A percentile compares a stretch with the other conserved stretches of the same genome.
Evolutionary conservation across 164 flowering plant genomes (phyloP).

Genomic region (Liquidambar formosana): DNA sequence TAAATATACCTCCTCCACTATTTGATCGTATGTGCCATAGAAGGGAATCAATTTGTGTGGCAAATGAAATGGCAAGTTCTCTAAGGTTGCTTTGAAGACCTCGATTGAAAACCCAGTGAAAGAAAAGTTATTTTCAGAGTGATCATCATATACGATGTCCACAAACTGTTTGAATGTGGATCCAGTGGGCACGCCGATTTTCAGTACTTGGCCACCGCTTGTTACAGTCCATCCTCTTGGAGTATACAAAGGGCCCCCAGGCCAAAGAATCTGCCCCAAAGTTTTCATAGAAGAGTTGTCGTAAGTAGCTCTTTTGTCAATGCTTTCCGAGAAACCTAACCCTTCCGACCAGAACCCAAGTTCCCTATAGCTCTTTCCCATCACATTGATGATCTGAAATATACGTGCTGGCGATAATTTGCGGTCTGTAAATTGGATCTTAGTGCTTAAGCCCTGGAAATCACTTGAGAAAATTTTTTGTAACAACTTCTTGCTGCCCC

Average conservation of each 20-base stretch:
- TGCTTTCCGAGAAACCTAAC: conserved; percentile 25
- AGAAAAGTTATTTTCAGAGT: background rate
- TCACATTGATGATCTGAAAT: conserved; percentile 33
- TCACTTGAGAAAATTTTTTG: conserved; percentile 1
- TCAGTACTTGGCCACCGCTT: conserved; percentile 7
- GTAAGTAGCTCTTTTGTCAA: background rate
- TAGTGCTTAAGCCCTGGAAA: conserved; percentile 22
- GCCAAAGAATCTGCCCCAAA: conserved; percentile 31
- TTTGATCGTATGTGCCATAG: conserved; percentile 14
- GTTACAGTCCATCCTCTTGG: conserved; percentile 35
- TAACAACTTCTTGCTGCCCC: background rate
- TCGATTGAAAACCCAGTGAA: conserved; percentile 20
- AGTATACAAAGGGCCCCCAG: conserved; percentile 25
- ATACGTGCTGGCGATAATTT: background rate
- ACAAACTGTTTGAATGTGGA: conserved; percentile 25
- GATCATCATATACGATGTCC: conserved; percentile 4
- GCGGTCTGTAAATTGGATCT: conserved; percentile 7
- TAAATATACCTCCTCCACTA: conserved; percentile 20
- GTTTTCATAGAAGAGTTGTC: conserved; percentile 16
- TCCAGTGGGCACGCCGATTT: conserved; percentile 23
- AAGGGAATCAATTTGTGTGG: conserved; percentile 14
- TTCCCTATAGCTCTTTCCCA: conserved; percentile 29
- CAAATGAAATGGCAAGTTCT: conserved; percentile 15
- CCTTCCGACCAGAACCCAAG: conserved; percentile 36
- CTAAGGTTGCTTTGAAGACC: conserved; percentile 20